phyloP scores from a whole-genome alignment of 495 filamentous ascomycete species.

The Talaromyces ruber region DNA sequence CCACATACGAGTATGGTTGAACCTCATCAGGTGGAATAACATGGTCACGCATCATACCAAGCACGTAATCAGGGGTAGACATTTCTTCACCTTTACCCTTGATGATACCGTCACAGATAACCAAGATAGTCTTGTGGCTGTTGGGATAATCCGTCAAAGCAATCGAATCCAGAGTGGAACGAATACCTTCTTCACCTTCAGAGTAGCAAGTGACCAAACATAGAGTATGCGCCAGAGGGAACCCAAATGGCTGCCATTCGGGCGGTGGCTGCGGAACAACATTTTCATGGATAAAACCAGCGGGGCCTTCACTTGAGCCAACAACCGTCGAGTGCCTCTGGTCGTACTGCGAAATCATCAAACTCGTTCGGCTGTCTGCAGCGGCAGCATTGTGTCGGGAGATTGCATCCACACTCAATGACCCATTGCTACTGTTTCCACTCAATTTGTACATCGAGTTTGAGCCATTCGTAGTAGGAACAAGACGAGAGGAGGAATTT shows the following conservation, averaged over 20 bases:
- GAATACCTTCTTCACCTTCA: conserved; percentile 85
- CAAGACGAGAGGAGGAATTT: conserved; percentile 63
- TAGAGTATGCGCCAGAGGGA: conserved; percentile 84
- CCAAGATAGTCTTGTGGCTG: conserved; percentile 92
- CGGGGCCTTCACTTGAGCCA: conserved; percentile 69
- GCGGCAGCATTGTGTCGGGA: conserved; percentile 25
- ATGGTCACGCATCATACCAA: conserved; percentile 93
- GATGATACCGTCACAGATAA: conserved; percentile 96
- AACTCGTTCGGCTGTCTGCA: conserved; percentile 43
- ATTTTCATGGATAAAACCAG: conserved; percentile 88
- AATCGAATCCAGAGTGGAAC: conserved; percentile 92
- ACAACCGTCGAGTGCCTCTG: conserved; percentile 44
- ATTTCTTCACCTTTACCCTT: conserved; percentile 86
- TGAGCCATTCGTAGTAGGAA: conserved; percentile 46
- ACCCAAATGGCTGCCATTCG: conserved; percentile 95
- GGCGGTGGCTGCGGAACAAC: conserved; percentile 97
- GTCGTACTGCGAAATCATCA: conserved; percentile 31
- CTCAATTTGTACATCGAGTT: conserved; percentile 58
- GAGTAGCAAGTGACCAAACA: conserved; percentile 97
- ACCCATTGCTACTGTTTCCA: conserved; percentile 58
- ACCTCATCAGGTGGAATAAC: conserved; percentile 71
- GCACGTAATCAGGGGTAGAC: conserved; percentile 81
- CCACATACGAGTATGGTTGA: conserved; percentile 86
- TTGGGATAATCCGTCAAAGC: conserved; percentile 98
- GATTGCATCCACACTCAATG: conserved; percentile 36